Base-by-base conservation (phyloP, 1,139 yeast genomes). In the Yarrowia galli region DNA sequence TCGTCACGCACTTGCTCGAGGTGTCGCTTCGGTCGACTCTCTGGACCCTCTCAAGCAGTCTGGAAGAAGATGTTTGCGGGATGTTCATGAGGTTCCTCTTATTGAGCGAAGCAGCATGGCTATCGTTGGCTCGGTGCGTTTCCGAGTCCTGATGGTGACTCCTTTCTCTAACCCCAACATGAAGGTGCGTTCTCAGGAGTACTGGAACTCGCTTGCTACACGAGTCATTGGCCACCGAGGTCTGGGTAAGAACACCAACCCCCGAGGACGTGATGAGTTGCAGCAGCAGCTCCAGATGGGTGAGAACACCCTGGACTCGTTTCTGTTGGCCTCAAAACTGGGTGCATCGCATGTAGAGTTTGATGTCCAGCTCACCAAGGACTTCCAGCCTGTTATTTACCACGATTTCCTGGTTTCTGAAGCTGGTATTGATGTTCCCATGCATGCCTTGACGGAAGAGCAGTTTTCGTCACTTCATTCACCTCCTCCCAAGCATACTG, bases 151-250 rank as follows among this genome's bases (percentile, higher is more conserved):
- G 75, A 80, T 89, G 65, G 89, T 91, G 6, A 87, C 84, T 10
- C 88, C 98, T 0, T 93, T 93, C 75, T 77, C 76, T 46, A 97
- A 93, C 75, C 87, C 89, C 12, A 84, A 86, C 42, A 86, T 90
- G 87, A 84, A 85, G 10, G 79, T 90, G 28, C 84, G 90, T 74
- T 86, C 93, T 1, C 91, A 91, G 68, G 89, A 96, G 0, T 93
- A 92, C 78, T 95, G 98, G 98, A 91, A 91, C 75, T 92, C 95
- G 46, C 81, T 92, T 70, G 93, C 89, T 5, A 87, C 96, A 0
- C 91, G 98, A 1, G 97, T 95, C 45, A 95, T 95, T 79, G 99
- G 99, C 1, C 99, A 95, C 76, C 86, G 99, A 74, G 99, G 99
- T 9, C 82, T 92, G 72, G 99, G 99, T 71, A 93, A 92, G 80